Conservation (phyloP, 768 basidiomycete species). For the Mycena floridula region DNA sequence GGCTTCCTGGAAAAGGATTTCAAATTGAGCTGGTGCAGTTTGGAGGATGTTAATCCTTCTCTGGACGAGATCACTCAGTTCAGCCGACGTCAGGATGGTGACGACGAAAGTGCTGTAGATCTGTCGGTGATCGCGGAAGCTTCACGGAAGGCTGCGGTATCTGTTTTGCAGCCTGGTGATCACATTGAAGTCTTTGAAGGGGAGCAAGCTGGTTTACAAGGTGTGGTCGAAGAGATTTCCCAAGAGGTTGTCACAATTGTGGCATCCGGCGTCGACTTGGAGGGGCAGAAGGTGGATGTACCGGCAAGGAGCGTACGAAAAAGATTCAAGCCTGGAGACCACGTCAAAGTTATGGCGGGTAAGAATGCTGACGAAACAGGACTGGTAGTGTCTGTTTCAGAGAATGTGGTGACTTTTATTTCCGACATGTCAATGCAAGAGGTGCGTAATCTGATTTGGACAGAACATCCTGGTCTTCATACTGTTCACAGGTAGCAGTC, state of each 20-base stretch:
- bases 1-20: slow-evolving; percentile 97
- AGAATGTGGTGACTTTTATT: slow-evolving; percentile 90
- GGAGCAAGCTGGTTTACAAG: slow-evolving; percentile 89
- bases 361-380: slow-evolving; percentile 95
- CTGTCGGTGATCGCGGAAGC: slow-evolving; percentile 90
- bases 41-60: slow-evolving; percentile 91
- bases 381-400: slow-evolving; percentile 86
- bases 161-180: slow-evolving; percentile 95
- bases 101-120: slow-evolving; percentile 68
- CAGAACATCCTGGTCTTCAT: background rate
- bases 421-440: slow-evolving; percentile 98
- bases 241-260: slow-evolving; percentile 84
- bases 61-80: slow-evolving; percentile 96
- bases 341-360: slow-evolving; percentile 97
- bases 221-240: slow-evolving; percentile 84
- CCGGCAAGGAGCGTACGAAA: slow-evolving; percentile 89
- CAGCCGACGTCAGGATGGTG: slow-evolving; percentile 66
- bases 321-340: slow-evolving; percentile 93
- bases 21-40: slow-evolving; percentile 66
- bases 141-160: slow-evolving; percentile 83
- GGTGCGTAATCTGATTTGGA: slow-evolving; percentile 33
- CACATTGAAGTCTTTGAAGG: slow-evolving; percentile 97
- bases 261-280: slow-evolving; percentile 75
- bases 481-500: slow-evolving; percentile 69
- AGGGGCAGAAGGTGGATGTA: slow-evolving; percentile 81